A percentile compares a stretch with the other conserved stretches of the same genome.
phyloP scores from a whole-genome alignment of 208 protist species.

The Sergeia podlipaevii region DNA sequence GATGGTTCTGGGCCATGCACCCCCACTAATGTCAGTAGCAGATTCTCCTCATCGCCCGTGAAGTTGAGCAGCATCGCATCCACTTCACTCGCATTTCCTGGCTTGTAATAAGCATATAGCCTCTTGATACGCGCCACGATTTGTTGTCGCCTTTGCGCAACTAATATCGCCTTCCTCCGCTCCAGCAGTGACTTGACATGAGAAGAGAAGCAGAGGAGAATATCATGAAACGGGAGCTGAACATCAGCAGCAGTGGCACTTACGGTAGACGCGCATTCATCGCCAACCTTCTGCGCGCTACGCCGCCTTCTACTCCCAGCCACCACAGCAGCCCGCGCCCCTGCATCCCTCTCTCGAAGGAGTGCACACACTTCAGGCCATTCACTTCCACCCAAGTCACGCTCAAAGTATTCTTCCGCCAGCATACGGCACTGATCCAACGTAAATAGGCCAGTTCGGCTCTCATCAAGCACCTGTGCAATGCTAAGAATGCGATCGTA shows the following conservation, averaged over 20 bases:
- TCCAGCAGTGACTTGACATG: constrained; percentile 27
- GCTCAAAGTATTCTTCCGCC: constrained; percentile 55
- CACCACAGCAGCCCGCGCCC: background rate
- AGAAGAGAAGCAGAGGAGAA: constrained; percentile 28
- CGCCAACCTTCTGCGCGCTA: background rate
- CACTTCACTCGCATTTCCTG: constrained; percentile 10
- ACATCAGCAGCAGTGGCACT: too few species aligned
- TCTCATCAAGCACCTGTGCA: constrained; percentile 42
- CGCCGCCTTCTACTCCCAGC: background rate
- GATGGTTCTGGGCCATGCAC: constrained; percentile 49
- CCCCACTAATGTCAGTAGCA: constrained; percentile 37
- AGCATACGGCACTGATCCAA: constrained; percentile 40
- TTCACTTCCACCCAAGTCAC: constrained; percentile 31
- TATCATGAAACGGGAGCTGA: constrained; percentile 51
- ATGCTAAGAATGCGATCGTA: constrained; percentile 42
- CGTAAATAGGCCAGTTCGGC: constrained; percentile 52
- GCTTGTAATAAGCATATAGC: constrained; percentile 40
- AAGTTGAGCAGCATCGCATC: constrained; percentile 30
- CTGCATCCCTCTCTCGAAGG: constrained; percentile 19
- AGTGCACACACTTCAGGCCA: constrained; percentile 29
- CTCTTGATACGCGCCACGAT: constrained; percentile 24
- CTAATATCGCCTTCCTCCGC: background rate
- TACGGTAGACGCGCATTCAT: too few species aligned
- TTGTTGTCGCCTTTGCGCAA: background rate
- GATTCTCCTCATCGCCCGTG: constrained; percentile 33